These are phyloP conservation scores for Penicillium cinerascens DNA, from an alignment of 495 filamentous ascomycete genomes.

Conservation along the genomic window DNA sequence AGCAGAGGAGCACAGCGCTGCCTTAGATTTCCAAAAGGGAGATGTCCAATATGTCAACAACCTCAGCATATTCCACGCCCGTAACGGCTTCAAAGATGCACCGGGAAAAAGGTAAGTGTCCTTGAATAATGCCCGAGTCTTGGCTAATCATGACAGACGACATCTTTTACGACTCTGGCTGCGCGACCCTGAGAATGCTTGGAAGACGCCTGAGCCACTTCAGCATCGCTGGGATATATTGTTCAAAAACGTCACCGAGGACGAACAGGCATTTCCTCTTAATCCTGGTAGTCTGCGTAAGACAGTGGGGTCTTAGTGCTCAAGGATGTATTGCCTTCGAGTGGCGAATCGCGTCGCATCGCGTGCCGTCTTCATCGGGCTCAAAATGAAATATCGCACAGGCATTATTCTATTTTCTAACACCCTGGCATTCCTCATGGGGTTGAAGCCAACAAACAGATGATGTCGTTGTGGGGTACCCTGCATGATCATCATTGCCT, in stretches of 20 bases:
- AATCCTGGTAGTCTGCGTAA: conserved; percentile 50
- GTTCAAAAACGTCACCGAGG: conserved; percentile 48
- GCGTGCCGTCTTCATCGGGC: too few relatives aligned
- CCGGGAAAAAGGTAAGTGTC: conserved; percentile 22
- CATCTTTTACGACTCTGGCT: conserved; percentile 59
- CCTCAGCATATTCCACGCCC: conserved; percentile 61
- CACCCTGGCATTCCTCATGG: too few relatives aligned
- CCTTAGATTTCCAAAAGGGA: conserved; percentile 56
- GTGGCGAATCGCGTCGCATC: too few relatives aligned
- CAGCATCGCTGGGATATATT: conserved; percentile 49
- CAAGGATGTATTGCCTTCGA: too few relatives aligned
- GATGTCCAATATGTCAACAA: conserved; percentile 79
- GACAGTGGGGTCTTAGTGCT: conserved; percentile 24
- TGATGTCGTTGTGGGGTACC: too few relatives aligned
- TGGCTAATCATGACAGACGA: conserved; percentile 36
- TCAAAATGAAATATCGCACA: too few relatives aligned
- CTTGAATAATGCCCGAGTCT: background rate
- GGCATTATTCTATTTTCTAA: too few relatives aligned
- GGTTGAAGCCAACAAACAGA: too few relatives aligned
- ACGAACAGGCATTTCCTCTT: conserved; percentile 52
- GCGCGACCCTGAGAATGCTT: conserved; percentile 53
- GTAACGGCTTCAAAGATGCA: conserved; percentile 31
- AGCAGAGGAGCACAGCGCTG: conserved; percentile 49
- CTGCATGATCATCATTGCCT: too few relatives aligned
- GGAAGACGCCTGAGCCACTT: conserved; percentile 49